Percentiles rank a stretch among this genome's conserved stretches.
Evolutionary conservation across 805 yeast species (phyloP).

Genomic region (Hanseniaspora opuntiae): DNA sequence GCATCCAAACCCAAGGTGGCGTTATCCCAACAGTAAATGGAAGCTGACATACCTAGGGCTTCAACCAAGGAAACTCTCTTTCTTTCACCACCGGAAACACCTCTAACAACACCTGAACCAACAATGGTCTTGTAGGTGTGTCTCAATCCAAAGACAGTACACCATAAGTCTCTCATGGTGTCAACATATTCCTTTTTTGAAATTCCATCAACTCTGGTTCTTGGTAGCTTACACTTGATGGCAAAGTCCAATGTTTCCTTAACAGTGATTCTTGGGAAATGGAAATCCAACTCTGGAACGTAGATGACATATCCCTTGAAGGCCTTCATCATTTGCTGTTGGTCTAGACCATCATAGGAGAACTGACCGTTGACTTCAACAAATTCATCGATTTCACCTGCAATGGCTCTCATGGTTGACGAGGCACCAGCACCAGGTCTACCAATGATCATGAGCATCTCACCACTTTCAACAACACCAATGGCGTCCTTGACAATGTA

Average conservation of each 20-base stretch:
- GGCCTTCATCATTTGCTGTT: slow-evolving; percentile 33
- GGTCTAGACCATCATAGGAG: slow-evolving; percentile 37
- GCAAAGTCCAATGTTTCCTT: slow-evolving; percentile 39
- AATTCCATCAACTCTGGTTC: slow-evolving; percentile 31
- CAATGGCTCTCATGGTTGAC: slow-evolving; percentile 34
- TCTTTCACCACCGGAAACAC: slow-evolving; percentile 63
- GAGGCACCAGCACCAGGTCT: slow-evolving; percentile 58
- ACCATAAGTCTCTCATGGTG: slow-evolving; percentile 28
- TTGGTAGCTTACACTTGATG: slow-evolving; percentile 35
- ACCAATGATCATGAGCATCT: slow-evolving; percentile 40
- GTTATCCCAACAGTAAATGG: slow-evolving; percentile 52
- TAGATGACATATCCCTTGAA: slow-evolving; percentile 39
- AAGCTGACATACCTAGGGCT: slow-evolving; percentile 40
- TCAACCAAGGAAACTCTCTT: slow-evolving; percentile 61
- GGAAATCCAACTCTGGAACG: slow-evolving; percentile 38
- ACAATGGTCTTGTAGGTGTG: slow-evolving; percentile 52
- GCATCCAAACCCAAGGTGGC: slow-evolving; percentile 65
- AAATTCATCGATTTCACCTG: slow-evolving; percentile 33
- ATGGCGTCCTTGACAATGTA: slow-evolving; percentile 31
- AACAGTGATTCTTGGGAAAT: slow-evolving; percentile 39
- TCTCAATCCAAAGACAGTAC: slow-evolving; percentile 39
- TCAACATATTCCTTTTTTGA: slow-evolving; percentile 30
- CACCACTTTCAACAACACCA: slow-evolving; percentile 37
- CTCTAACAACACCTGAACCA: slow-evolving; percentile 57
- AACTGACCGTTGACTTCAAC: slow-evolving; percentile 29